A percentile compares a stretch with the other conserved stretches of the same genome.
These are phyloP conservation scores for Arbutus unedo DNA, from an alignment of 148 eudicot genomes.

Conservation along the genomic window DNA sequence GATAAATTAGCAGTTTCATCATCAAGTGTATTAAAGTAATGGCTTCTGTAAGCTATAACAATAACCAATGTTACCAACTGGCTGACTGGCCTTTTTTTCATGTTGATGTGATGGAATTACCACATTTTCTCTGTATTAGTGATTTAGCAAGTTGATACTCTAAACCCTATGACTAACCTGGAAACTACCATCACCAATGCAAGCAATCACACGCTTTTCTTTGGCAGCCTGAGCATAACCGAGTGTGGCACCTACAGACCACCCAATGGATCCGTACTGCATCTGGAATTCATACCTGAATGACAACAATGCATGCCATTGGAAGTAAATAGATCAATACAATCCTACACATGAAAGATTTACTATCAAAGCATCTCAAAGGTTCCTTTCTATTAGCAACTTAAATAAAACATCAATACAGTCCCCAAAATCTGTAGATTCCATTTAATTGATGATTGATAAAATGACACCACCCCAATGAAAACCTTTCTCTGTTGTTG, in stretches of 20 bases:
- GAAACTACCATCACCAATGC: constrained; percentile 84
- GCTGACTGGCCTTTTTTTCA: neutral
- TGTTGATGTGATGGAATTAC: neutral
- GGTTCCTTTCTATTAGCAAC: neutral
- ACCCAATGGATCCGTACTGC: constrained; percentile 85
- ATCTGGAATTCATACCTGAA: constrained; percentile 75
- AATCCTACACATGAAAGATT: neutral
- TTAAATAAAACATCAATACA: neutral
- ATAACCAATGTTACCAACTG: neutral
- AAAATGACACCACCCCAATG: neutral
- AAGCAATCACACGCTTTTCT: constrained; percentile 68
- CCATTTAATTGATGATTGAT: neutral
- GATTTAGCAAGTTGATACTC: neutral
- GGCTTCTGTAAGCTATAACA: neutral
- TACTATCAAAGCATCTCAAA: neutral
- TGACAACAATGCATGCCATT: neutral
- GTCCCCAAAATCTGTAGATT: neutral
- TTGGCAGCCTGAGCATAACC: constrained; percentile 85
- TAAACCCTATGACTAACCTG: constrained; percentile 42
- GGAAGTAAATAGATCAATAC: neutral
- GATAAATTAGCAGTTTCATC: neutral
- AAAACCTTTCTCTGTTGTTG: neutral
- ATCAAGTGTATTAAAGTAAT: neutral
- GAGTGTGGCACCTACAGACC: constrained; percentile 82
- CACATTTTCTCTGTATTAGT: neutral